Conservation (phyloP, 306 rosid genomes). For the Casuarina equisetifolia region DNA sequence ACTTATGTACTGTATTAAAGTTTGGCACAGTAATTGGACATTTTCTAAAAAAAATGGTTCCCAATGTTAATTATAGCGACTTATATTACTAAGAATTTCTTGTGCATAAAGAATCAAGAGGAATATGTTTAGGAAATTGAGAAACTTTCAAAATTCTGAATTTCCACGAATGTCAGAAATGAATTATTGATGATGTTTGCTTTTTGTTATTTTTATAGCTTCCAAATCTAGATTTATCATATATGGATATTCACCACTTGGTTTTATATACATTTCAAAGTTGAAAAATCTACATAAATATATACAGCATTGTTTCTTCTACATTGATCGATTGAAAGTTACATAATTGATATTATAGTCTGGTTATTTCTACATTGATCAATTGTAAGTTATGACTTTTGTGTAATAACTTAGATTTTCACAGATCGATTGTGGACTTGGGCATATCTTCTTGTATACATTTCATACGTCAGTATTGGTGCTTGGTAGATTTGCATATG, state of each 20-base stretch:
- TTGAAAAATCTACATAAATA: not conserved
- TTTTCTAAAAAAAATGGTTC: not conserved
- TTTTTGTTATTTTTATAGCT: not conserved
- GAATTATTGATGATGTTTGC: not conserved
- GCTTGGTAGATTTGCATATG: too few relatives aligned
- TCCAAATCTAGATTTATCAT: not conserved
- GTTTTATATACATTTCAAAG: not conserved
- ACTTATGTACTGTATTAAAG: not conserved
- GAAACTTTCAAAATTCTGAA: not conserved
- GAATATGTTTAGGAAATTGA: not conserved
- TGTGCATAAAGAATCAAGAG: not conserved
- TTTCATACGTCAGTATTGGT: not conserved
- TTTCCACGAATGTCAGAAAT: not conserved
- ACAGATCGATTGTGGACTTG: not conserved
- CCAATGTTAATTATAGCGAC: not conserved
- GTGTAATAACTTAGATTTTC: not conserved
- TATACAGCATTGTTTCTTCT: not conserved
- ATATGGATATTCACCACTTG: not conserved
- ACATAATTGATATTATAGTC: too few relatives aligned
- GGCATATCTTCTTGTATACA: not conserved
- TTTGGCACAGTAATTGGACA: not conserved
- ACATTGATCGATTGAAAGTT: not conserved
- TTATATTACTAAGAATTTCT: too few relatives aligned
- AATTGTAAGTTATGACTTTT: too few relatives aligned
- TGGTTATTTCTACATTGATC: not conserved